Conservation (phyloP, 495 filamentous ascomycete species). For the Tetracladium marchalianum region DNA sequence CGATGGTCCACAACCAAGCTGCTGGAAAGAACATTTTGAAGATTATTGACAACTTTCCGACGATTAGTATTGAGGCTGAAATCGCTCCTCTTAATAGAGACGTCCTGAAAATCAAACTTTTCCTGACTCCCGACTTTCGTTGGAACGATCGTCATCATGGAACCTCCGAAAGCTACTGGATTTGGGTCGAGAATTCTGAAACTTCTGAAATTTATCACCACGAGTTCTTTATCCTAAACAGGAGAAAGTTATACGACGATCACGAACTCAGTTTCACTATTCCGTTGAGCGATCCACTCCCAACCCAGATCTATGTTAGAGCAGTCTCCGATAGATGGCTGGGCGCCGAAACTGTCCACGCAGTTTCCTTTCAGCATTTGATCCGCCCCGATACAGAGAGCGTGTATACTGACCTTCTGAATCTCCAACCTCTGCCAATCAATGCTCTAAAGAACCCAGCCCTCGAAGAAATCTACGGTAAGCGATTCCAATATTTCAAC, state of each 20-base stretch:
- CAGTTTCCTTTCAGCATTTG: slow-evolving; percentile 94
- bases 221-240: slow-evolving; percentile 87
- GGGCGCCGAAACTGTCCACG: slow-evolving; percentile 90
- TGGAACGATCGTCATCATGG: slow-evolving; percentile 98
- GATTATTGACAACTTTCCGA: slow-evolving; percentile 84
- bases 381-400: slow-evolving; percentile 97
- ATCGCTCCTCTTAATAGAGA: slow-evolving; percentile 94
- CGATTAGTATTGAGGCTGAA: slow-evolving; percentile 78
- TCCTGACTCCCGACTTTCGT: slow-evolving; percentile 75
- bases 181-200: slow-evolving; percentile 98
- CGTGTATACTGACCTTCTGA: slow-evolving; percentile 86
- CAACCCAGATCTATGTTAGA: slow-evolving; percentile 90
- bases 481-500: slow-evolving; percentile 93
- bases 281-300: slow-evolving; percentile 83
- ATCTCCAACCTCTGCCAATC: slow-evolving; percentile 85
- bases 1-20: slow-evolving; percentile 78
- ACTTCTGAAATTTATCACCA: slow-evolving; percentile 97
- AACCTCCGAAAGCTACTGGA: slow-evolving; percentile 89
- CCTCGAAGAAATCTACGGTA: slow-evolving; percentile 77
- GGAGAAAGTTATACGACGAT: slow-evolving; percentile 82
- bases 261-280: slow-evolving; percentile 98
- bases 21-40: slow-evolving; percentile 76
- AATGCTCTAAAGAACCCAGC: slow-evolving; percentile 78
- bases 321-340: slow-evolving; percentile 94
- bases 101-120: slow-evolving; percentile 79